Evolutionary conservation across 1,139 yeast genomes (phyloP), one percentile per base, ranked within the genome.

Genomic region (Zygosaccharomyces pseudobailii): DNA sequence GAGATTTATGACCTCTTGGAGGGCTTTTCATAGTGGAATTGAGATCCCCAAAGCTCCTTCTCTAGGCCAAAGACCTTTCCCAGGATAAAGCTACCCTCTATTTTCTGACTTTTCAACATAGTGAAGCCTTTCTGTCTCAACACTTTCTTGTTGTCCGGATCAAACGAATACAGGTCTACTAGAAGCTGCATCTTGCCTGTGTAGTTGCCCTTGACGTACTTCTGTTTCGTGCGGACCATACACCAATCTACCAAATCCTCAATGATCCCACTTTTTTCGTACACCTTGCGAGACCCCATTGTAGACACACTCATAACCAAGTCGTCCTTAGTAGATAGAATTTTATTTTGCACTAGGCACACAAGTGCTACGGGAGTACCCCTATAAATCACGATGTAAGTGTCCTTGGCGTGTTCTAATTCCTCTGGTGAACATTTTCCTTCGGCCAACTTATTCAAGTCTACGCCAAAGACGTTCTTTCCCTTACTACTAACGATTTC

Each of bases 331-430:
- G 60, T 56, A 3, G 64, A 53, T 32, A 67, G 45, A 1, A 59
- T 57, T 21, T 61, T 55, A 34, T 65, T 59, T 44, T 68, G 68
- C 45, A 71, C 66, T 3, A 82, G 68, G 0, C 70, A 62, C 21
- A 76, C 68, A 36, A 81, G 68, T 0, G 88, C 88, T 59, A 85
- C 81, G 21, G 92, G 89, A 2, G 82, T 72, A 23, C 76, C 78
- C 59, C 89, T 76, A 66, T 84, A 84, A 10, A 76, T 62, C 20
- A 84, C 71, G 39, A 82, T 57, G 48, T 75, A 78, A 2, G 87
- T 70, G 55, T 82, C 76, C 13, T 73, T 61, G 22, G 48, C 61
- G 67, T 23, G 76, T 75, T 53, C 58, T 47, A 61, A 60, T 43
- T 33, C 38, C 7, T 42, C 27, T 66, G 70, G 51, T 48, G 62